Conservation (phyloP, 1,139 yeast genomes). For the Yamadazyma jaroonii region DNA sequence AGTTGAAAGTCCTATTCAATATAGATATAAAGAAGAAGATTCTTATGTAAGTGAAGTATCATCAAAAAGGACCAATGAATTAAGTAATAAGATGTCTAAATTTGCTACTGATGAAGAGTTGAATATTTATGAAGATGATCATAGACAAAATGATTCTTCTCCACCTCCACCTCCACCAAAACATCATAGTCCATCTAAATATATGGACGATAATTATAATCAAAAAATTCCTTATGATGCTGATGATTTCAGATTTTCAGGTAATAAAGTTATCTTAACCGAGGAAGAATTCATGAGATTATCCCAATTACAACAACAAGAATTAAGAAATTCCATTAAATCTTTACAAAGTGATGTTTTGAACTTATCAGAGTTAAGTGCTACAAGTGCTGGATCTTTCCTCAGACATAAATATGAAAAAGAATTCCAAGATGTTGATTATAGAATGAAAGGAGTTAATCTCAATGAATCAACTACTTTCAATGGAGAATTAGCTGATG, state of each 20-base stretch:
- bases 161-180: slow-evolving; percentile 59
- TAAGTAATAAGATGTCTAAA: slow-evolving; percentile 33
- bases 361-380: slow-evolving; percentile 67
- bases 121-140: slow-evolving; percentile 17
- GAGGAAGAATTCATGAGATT: slow-evolving; percentile 32
- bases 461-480: slow-evolving; percentile 16
- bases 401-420: slow-evolving; percentile 65
- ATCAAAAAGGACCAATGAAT: slow-evolving; percentile 36
- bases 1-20: slow-evolving; percentile 3
- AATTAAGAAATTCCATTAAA: slow-evolving; percentile 40
- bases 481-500: slow-evolving; percentile 14
- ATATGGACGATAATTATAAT: slow-evolving; percentile 1
- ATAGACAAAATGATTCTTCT: slow-evolving; percentile 20
- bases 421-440: slow-evolving; percentile 24
- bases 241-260: slow-evolving; percentile 36
- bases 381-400: slow-evolving; percentile 86
- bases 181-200: slow-evolving; percentile 19
- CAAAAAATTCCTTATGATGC: slow-evolving; percentile 33
- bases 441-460: slow-evolving; percentile 19
- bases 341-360: slow-evolving; percentile 49
- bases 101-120: slow-evolving; percentile 27
- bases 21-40: slow-evolving; percentile 17
- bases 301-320: slow-evolving; percentile 36
- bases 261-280: slow-evolving; percentile 17
- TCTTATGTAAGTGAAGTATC: slow-evolving; percentile 41